Evolutionary conservation across 148 eudicot species (phyloP), one percentile per base, ranked within the genome.

Genomic region (Fagopyrum tataricum): DNA sequence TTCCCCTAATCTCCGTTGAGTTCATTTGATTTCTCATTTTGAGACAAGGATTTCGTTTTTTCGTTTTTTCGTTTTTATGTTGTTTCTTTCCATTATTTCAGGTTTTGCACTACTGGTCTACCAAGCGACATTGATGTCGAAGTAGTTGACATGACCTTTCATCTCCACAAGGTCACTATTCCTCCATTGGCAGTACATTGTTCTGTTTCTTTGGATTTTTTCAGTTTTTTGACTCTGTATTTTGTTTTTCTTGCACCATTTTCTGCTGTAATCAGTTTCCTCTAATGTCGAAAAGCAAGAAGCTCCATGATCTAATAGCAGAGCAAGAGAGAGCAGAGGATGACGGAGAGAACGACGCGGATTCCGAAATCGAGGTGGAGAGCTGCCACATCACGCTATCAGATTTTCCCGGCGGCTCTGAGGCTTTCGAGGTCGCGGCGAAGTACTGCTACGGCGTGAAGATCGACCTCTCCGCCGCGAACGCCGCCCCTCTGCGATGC

Each of bases 361-460:
- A 74, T 4, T 74, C 76, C 6, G 82, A 80, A 15, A 76, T 74
- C 6, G 83, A 80, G 21, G 76, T 51, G 24, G 79, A 74, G 0
- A 74, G 82, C 31, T 82, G 79, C 78, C 84, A 76, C 71, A 79
- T 95, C 71, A 51, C 81, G 0, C 88, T 95, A 70, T 77, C 85
- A 12, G 78, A 83, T 1, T 95, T 95, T 44, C 97, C 99, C 21
- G 99, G 99, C 49, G 97, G 99, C 39, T 81, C 92, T 0, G 89
- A 85, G 18, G 48, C 96, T 0, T 95, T 95, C 41, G 97, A 95
- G 83, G 73, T 79, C 42, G 97, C 99, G 4, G 97, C 99, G 2
- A 95, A 95, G 82, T 95, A 90, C 87, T 95, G 97, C 74, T 95
- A 95, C 82, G 90, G 96, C 12, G 96, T 91, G 18, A 95, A 87